These are phyloP conservation scores for Pyrenophora tritici-repentis DNA, from an alignment of 2,329 filamentous ascomycete species.

Conservation along the genomic window DNA sequence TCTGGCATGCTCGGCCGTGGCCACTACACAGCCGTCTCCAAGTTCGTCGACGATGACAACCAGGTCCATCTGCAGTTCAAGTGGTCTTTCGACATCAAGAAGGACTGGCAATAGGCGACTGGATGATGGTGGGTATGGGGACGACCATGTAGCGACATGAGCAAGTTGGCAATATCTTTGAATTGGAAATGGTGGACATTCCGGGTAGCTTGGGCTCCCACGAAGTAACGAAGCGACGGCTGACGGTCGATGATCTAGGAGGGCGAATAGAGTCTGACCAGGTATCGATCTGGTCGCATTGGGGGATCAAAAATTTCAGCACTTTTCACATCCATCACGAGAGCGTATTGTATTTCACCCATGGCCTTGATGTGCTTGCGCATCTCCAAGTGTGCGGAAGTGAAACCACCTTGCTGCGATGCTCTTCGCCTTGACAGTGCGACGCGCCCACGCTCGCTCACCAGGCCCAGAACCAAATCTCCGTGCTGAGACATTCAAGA, in stretches of 20 bases:
- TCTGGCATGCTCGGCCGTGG: conserved; percentile 88
- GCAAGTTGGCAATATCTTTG: conserved; percentile 12
- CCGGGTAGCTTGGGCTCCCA: conserved; percentile 16
- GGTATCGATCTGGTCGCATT: conserved; percentile 10
- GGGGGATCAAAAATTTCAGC: conserved; percentile 10
- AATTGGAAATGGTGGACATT: conserved; percentile 22
- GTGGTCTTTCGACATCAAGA: conserved; percentile 95
- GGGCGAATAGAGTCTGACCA: conserved; percentile 12
- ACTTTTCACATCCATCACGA: conserved; percentile 7
- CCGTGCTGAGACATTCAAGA: conserved; percentile 54
- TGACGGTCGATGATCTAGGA: conserved; percentile 28
- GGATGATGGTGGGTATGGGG: neutral
- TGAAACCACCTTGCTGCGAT: conserved; percentile 54
- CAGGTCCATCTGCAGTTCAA: conserved; percentile 88
- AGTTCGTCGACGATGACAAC: conserved; percentile 94
- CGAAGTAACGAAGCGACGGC: conserved; percentile 34
- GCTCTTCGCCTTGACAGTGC: conserved; percentile 51
- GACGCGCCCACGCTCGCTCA: conserved; percentile 54
- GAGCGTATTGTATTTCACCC: conserved; percentile 9
- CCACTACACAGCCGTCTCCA: conserved; percentile 86
- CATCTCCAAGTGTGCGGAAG: conserved; percentile 27
- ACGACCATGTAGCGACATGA: conserved; percentile 13
- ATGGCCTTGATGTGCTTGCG: conserved; percentile 7
- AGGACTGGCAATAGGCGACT: conserved; percentile 75
- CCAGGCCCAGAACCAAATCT: conserved; percentile 40